phyloP scores from a whole-genome alignment of 1,284 basidiomycete genomes.

The Vanrija humicola region DNA sequence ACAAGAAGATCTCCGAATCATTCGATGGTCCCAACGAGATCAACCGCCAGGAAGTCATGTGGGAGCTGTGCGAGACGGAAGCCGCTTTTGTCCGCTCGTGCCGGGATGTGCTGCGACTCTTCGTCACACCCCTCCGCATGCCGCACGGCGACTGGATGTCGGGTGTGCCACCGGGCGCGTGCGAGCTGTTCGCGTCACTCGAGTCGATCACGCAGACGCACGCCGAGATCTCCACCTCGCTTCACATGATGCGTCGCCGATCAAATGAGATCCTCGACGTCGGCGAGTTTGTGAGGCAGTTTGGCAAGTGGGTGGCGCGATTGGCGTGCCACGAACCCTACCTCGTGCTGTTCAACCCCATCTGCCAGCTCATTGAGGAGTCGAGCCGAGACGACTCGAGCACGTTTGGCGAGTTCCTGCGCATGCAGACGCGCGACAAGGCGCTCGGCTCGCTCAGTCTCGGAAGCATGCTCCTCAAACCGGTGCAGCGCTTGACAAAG shows the following conservation, averaged over 20 bases:
- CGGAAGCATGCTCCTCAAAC: constrained; percentile 66
- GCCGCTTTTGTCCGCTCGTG: constrained; percentile 63
- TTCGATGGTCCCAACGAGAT: constrained; percentile 54
- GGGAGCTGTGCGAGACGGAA: constrained; percentile 66
- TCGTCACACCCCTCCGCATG: constrained; percentile 67
- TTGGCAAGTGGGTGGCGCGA: constrained; percentile 60
- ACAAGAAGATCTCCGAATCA: constrained; percentile 15
- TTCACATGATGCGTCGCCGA: constrained; percentile 51
- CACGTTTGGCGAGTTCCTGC: constrained; percentile 79
- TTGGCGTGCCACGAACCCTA: constrained; percentile 82
- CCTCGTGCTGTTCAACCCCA: constrained; percentile 64
- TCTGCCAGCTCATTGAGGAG: constrained; percentile 57
- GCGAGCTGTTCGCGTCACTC: constrained; percentile 73
- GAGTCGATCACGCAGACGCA: constrained; percentile 79
- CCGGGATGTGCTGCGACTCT: constrained; percentile 61
- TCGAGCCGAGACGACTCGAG: constrained; percentile 56
- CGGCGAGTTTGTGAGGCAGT: constrained; percentile 57
- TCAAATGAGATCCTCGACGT: constrained; percentile 37
- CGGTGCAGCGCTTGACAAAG: constrained; percentile 65
- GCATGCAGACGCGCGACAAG: constrained; percentile 67
- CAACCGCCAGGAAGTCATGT: constrained; percentile 64
- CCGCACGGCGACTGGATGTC: constrained; percentile 70
- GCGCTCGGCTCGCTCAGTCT: constrained; percentile 63
- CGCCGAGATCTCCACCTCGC: constrained; percentile 56
- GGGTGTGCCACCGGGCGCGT: constrained; percentile 65